These are phyloP conservation scores for Penicillium lividum DNA, from an alignment of 495 filamentous ascomycete genomes.

Conservation along the genomic window DNA sequence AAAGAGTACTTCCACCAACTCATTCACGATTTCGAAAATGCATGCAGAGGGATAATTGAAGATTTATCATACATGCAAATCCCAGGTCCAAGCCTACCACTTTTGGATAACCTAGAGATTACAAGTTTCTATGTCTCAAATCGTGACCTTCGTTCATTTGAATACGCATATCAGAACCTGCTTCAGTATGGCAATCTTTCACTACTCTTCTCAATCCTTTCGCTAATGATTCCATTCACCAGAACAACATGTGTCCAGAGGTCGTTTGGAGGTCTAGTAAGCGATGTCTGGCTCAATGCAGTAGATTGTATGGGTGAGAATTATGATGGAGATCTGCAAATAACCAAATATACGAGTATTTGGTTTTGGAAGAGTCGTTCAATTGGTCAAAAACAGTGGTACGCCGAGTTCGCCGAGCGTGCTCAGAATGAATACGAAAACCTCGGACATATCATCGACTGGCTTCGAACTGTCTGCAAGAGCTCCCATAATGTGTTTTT, in stretches of 20 bases:
- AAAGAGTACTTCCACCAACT: not conserved
- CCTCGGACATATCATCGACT: conserved; percentile 1
- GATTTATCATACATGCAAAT: conserved; percentile 2
- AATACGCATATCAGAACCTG: not conserved
- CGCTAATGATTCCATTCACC: not conserved
- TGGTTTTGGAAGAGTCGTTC: not conserved
- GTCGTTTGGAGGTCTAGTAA: not conserved
- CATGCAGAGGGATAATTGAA: not conserved
- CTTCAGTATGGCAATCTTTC: not conserved
- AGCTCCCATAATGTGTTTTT: too few species aligned
- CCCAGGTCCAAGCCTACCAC: not conserved
- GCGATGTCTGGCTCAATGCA: not conserved
- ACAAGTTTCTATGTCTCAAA: not conserved
- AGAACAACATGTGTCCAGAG: not conserved
- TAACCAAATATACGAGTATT: not conserved
- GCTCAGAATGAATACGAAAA: not conserved
- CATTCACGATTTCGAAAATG: not conserved
- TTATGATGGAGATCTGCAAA: not conserved
- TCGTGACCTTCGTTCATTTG: not conserved
- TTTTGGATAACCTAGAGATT: not conserved
- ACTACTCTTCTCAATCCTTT: not conserved
- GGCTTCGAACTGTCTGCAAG: not conserved
- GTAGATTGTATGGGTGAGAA: not conserved
- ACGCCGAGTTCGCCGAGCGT: not conserved
- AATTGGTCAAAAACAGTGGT: not conserved